Evolutionary conservation across 768 basidiomycete species (phyloP), one percentile per base, ranked within the genome.

Genomic region (Megacollybia marginata): DNA sequence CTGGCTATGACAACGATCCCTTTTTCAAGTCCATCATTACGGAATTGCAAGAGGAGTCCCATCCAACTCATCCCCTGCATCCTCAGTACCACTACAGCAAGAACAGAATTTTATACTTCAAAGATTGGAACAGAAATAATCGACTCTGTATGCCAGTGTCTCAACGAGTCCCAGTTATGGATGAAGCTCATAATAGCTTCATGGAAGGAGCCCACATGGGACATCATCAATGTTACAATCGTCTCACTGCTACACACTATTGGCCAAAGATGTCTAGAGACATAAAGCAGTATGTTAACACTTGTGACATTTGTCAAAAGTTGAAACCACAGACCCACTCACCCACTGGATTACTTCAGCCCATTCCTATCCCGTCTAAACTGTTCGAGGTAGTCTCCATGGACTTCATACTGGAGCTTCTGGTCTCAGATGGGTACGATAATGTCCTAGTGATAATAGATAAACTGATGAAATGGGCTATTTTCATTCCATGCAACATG

Each of bases 381-480:
- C 69, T 67, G 0, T 71, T 65, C 44, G 53, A 62, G 46, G 55
- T 59, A 0, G 56, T 71, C 4, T 51, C 55, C 0, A 66, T 70
- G 61, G 69, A 70, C 44, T 66, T 69, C 16, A 65, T 73, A 0
- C 59, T 61, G 1, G 61, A 66, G 9, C 56, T 73, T 2, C 70
- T 69, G 0, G 5, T 36, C 0, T 65, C 62, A 5, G 45, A 62
- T 3, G 66, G 63, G 1, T 68, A 48, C 52, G 52, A 65, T 46
- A 58, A 54, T 28, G 52, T 68, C 0, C 54, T 67, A 11, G 67
- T 70, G 0, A 58, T 75, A 1, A 66, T 74, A 7, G 59, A 36
- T 36, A 36, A 36, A 36, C 35, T 36, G 10, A 36, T 16, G 10
- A 36, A 36, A 36, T 36, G 10, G 65, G 67, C 55, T 0, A 62